phyloP scores from a whole-genome alignment of 345 rosid genomes.

The Populus euphratica region DNA sequence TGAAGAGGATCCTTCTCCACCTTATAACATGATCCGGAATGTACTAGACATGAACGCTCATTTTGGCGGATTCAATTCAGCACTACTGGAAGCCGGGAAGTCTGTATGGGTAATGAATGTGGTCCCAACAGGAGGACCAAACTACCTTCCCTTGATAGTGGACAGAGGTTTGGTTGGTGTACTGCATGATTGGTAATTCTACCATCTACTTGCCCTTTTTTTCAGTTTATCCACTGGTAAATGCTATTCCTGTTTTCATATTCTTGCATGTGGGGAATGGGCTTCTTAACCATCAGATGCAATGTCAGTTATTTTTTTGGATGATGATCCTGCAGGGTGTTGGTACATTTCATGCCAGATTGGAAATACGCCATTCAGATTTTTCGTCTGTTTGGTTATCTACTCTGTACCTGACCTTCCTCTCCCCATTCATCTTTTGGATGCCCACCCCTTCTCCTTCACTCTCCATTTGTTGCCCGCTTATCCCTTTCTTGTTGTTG shows the following conservation, averaged over 20 bases:
- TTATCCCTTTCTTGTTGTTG: not conserved
- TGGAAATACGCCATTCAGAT: not conserved
- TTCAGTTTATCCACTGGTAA: not conserved
- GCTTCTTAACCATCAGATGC: not conserved
- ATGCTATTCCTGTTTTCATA: not conserved
- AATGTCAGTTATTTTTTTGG: not conserved
- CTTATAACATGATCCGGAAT: constrained; percentile 93
- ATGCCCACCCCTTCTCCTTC: not conserved
- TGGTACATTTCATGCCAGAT: not conserved
- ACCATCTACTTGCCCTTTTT: not conserved
- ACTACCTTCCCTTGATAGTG: constrained; percentile 78
- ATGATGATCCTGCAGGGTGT: not conserved
- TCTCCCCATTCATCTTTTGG: not conserved
- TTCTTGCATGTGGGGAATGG: not conserved
- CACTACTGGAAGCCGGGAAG: constrained; percentile 72
- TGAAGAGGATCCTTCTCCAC: constrained; percentile 96
- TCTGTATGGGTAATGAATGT: constrained; percentile 98
- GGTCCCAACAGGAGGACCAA: constrained; percentile 77
- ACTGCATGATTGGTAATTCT: constrained; percentile 80
- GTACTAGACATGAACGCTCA: constrained; percentile 96
- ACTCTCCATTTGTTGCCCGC: not conserved
- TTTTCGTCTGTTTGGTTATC: not conserved
- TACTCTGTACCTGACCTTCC: not conserved
- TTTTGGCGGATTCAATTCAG: constrained; percentile 85
- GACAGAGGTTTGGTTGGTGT: constrained; percentile 95